Base-by-base conservation (phyloP, 2,329 filamentous ascomycete genomes). In the Falciphora oryzae region DNA sequence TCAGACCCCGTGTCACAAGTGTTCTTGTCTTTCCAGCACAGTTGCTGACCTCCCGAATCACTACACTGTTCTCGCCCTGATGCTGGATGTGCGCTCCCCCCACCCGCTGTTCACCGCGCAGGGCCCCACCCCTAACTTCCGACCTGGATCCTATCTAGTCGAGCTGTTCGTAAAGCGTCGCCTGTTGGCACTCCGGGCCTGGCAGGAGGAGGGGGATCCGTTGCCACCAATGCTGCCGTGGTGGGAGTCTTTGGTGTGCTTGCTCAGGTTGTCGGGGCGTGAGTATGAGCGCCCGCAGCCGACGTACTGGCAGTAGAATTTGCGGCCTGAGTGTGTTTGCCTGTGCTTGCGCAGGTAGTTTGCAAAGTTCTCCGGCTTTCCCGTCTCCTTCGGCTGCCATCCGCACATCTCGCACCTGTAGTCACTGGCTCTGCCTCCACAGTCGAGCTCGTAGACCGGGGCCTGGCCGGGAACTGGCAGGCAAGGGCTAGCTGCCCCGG, bases 331-430 rank as follows among this genome's bases (percentile, higher is more conserved):
- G 66, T 74, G 72, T 11, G 71, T 72, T 44, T 74, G 72, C 53
- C 71, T 73, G 66, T 74, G 72, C 53, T 74, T 74, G n/a, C 72
- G 70, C 5, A 73, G 68, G 59, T 74, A 74, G 14, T 71, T 71
- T 28, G 69, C 69, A 7, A 72, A 64, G 61, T 74, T 74, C 59
- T 72, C 69, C 16, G 22, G 25, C 16, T 71, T 67, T 22, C 44
- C 44, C 3, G 72, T 72, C 3, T 72, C 71, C 4, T 69, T 67
- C 0, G 72, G 72, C 61, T 71, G 71, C 71, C 71, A 74, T 32
- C 71, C 67, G 64, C 72, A 74, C 59, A 71, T 67, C 31, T 72
- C 70, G 57, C 72, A 73, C 4, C 1, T 53, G 44, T 53, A 11
- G 5, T 53, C 10, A 11, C 22, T 25, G 22, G 44, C 18, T 25